These are phyloP conservation scores for Suhomyces coccinellae DNA, from an alignment of 1,139 yeast species.

Conservation along the genomic window DNA sequence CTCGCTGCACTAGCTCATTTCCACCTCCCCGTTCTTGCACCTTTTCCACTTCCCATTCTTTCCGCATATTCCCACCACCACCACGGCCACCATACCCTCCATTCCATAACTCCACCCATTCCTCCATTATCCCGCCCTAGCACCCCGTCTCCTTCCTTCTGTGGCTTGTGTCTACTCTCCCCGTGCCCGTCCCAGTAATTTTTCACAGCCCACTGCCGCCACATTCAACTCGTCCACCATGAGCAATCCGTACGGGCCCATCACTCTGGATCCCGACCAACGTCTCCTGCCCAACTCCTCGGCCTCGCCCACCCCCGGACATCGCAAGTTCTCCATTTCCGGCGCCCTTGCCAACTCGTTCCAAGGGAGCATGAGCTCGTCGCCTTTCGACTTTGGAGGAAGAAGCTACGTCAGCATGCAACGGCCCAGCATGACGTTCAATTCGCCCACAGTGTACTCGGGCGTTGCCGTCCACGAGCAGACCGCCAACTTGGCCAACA, in stretches of 20 bases:
- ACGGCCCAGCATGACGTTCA: slow-evolving; percentile 20
- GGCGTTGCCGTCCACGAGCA: slow-evolving; percentile 60
- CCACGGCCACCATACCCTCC: neutral
- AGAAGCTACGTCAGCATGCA: slow-evolving; percentile 43
- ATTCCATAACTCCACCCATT: too few relatives aligned
- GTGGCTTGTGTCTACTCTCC: neutral
- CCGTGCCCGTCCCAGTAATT: neutral
- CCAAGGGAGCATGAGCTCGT: slow-evolving; percentile 23
- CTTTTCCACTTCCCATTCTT: too few relatives aligned
- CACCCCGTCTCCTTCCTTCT: neutral
- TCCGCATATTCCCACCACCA: neutral
- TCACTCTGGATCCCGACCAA: neutral
- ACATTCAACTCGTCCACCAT: neutral
- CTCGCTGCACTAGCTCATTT: too few relatives aligned
- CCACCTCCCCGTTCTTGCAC: too few relatives aligned
- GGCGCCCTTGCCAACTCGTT: slow-evolving; percentile 28
- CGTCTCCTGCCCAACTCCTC: neutral
- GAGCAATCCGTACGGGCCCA: slow-evolving; percentile 1
- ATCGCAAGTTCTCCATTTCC: slow-evolving; percentile 27
- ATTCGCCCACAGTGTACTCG: slow-evolving; percentile 46
- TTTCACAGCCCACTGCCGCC: slow-evolving; percentile 2
- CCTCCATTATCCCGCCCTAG: too few relatives aligned
- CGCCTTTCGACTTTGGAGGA: slow-evolving; percentile 45
- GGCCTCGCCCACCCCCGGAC: neutral
- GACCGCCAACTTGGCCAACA: slow-evolving; percentile 60